These are phyloP conservation scores for Candida endomychidarum DNA, from an alignment of 805 yeast genomes.

Conservation along the genomic window DNA sequence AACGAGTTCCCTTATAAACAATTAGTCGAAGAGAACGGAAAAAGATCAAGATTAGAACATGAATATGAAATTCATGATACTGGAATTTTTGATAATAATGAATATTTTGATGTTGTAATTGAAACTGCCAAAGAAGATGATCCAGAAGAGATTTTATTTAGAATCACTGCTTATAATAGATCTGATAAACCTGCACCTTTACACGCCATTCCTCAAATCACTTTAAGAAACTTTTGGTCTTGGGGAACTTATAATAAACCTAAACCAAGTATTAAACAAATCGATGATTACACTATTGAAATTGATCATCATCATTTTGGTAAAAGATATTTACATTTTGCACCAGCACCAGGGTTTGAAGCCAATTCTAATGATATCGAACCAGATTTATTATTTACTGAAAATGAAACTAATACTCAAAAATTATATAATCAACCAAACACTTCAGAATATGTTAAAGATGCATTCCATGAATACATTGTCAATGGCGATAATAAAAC, in stretches of 20 bases:
- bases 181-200: slow-evolving; percentile 83
- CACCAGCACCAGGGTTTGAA: slow-evolving; percentile 79
- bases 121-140: slow-evolving; percentile 88
- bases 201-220: slow-evolving; percentile 80
- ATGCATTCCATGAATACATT: slow-evolving; percentile 86
- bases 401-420: slow-evolving; percentile 79
- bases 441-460: slow-evolving; percentile 63
- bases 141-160: slow-evolving; percentile 75
- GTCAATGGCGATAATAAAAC: slow-evolving; percentile 58
- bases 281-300: slow-evolving; percentile 48
- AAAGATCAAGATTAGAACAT: slow-evolving; percentile 61
- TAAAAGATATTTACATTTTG: slow-evolving; percentile 60
- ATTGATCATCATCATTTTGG: slow-evolving; percentile 73
- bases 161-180: slow-evolving; percentile 86
- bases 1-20: slow-evolving; percentile 77
- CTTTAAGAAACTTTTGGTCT: slow-evolving; percentile 89
- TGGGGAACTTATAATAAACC: slow-evolving; percentile 65
- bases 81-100: slow-evolving; percentile 65
- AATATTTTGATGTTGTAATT: slow-evolving; percentile 83
- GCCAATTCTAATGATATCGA: slow-evolving; percentile 64
- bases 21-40: slow-evolving; percentile 63
- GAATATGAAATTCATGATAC: slow-evolving; percentile 88
- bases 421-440: slow-evolving; percentile 66
- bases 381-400: slow-evolving; percentile 79
- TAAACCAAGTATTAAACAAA: slow-evolving; percentile 50